phyloP scores from a whole-genome alignment of 352 stramenopile species.

The Vaucheria bursata region DNA sequence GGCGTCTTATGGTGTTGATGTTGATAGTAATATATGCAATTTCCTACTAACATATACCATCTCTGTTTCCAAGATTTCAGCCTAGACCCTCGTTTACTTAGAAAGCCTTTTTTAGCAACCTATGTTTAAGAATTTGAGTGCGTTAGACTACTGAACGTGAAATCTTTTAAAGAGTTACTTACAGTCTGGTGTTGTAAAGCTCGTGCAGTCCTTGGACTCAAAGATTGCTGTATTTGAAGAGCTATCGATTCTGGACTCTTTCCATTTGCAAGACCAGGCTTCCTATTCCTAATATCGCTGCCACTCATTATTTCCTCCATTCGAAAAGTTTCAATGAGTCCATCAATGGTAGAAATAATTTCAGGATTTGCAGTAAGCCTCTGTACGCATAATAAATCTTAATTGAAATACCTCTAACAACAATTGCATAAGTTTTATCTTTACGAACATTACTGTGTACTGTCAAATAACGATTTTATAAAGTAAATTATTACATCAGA shows the following conservation, averaged over 20 bases:
- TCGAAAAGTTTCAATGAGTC: not conserved
- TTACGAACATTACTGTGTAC: too few species aligned
- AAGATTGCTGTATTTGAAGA: too few species aligned
- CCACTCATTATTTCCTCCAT: not conserved
- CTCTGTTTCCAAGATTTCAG: constrained; percentile 36
- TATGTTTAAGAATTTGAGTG: not conserved
- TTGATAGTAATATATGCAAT: constrained; percentile 52
- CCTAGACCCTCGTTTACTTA: constrained; percentile 46
- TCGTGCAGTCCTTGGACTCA: constrained; percentile 15
- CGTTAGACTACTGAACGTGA: not conserved
- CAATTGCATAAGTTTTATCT: too few species aligned
- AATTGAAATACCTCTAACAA: too few species aligned
- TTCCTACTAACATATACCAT: constrained; percentile 46
- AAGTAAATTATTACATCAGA: too few species aligned
- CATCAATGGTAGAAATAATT: not conserved
- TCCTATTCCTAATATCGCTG: not conserved
- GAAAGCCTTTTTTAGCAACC: constrained; percentile 36
- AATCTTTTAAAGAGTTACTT: not conserved
- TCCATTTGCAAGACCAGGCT: not conserved
- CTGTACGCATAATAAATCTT: too few species aligned
- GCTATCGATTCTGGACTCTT: too few species aligned
- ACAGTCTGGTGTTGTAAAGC: constrained; percentile 41
- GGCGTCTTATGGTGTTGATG: constrained; percentile 34
- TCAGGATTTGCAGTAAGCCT: not conserved
- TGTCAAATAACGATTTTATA: too few species aligned